These are phyloP conservation scores for Trichosporon faecale DNA, from an alignment of 1,284 basidiomycete species.

Conservation along the genomic window DNA sequence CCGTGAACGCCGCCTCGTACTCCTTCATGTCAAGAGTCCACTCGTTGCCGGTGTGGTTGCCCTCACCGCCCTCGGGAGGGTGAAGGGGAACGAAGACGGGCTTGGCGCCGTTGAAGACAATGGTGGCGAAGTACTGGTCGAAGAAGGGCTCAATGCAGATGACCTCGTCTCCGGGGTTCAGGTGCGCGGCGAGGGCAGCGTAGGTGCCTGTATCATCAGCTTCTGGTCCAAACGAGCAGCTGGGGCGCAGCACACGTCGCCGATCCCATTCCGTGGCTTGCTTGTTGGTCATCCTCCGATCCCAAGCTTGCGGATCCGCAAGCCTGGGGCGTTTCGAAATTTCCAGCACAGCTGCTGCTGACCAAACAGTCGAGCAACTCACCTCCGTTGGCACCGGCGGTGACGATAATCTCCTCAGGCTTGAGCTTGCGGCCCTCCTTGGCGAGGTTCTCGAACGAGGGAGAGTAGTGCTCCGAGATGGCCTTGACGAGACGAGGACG, in stretches of 20 bases:
- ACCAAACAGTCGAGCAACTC: conserved; percentile 23
- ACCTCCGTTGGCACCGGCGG: conserved; percentile 95
- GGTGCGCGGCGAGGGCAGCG: conserved; percentile 80
- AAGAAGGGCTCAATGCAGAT: conserved; percentile 99
- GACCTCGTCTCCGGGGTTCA: conserved; percentile 89
- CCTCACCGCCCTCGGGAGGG: conserved; percentile 63
- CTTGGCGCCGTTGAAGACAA: conserved; percentile 87
- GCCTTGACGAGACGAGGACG: conserved; percentile 79
- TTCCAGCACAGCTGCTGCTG: conserved; percentile 3
- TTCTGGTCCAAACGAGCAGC: background rate
- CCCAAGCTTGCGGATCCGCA: background rate
- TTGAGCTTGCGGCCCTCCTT: conserved; percentile 64
- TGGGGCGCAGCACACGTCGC: background rate
- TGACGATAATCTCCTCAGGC: conserved; percentile 87
- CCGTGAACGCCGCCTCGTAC: conserved; percentile 74
- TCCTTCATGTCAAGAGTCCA: conserved; percentile 86
- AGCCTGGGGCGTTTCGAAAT: background rate
- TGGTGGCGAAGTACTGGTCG: conserved; percentile 90
- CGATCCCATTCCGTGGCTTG: background rate
- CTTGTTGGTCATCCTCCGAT: background rate
- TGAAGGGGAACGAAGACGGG: conserved; percentile 94
- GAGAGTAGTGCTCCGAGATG: conserved; percentile 71
- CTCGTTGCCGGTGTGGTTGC: conserved; percentile 64
- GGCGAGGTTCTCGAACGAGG: conserved; percentile 59
- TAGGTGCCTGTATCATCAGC: conserved; percentile 66